A percentile compares a stretch with the other conserved stretches of the same genome.
These are phyloP conservation scores for Nadsonia starkeyi-henricii DNA, from an alignment of 1,139 yeast genomes.

Conservation along the genomic window DNA sequence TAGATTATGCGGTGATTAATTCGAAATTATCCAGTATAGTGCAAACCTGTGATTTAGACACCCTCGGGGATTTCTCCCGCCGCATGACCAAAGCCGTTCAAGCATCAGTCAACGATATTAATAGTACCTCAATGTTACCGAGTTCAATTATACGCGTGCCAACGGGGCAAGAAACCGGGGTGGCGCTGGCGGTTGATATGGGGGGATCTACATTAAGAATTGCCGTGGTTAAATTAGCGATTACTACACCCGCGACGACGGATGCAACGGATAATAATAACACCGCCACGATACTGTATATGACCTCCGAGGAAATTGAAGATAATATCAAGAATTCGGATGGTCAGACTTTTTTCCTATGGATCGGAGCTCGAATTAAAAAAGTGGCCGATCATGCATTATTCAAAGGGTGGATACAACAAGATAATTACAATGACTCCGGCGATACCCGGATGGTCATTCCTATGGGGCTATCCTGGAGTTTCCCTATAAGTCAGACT, in stretches of 20 bases:
- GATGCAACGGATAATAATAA: constrained; percentile 38
- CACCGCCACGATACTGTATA: constrained; percentile 19
- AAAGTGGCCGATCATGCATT: constrained; percentile 45
- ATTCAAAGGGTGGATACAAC: constrained; percentile 20
- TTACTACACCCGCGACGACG: too few relatives aligned
- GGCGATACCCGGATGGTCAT: constrained; percentile 4
- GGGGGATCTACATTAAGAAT: constrained; percentile 64
- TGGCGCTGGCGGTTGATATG: constrained; percentile 53
- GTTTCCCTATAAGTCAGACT: constrained; percentile 26
- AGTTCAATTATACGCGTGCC: constrained; percentile 62
- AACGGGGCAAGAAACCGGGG: constrained; percentile 59
- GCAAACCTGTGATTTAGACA: constrained; percentile 3
- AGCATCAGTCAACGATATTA: constrained; percentile 8
- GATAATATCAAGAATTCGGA: constrained; percentile 18
- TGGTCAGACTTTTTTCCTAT: constrained; percentile 48
- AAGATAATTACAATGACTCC: constrained; percentile 7
- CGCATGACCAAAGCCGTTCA: constrained; percentile 9
- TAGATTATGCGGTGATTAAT: constrained; percentile 2
- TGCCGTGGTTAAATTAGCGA: constrained; percentile 50
- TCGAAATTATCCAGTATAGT: constrained; percentile 1
- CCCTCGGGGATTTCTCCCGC: constrained; percentile 12
- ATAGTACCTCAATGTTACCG: constrained; percentile 45
- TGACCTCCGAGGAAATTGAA: constrained; percentile 12
- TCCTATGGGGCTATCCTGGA: constrained; percentile 21
- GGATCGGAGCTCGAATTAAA: constrained; percentile 40